Percentiles rank a stretch among this genome's conserved stretches.
These are phyloP conservation scores for Melocanna baccifera DNA, from an alignment of 176 grass and related monocot species.

Conservation along the genomic window DNA sequence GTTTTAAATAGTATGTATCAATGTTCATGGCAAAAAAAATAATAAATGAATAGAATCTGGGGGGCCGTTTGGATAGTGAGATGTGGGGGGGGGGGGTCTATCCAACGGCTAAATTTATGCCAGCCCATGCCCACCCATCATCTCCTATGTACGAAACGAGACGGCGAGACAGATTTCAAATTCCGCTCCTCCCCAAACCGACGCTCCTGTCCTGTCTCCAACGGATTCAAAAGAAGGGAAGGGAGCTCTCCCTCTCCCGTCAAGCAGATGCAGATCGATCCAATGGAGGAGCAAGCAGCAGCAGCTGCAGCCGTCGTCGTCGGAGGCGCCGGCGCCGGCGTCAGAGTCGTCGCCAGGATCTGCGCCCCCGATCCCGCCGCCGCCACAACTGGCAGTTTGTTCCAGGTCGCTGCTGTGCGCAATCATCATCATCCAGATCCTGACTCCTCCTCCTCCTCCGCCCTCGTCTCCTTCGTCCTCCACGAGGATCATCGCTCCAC, in stretches of 20 bases:
- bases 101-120: no score
- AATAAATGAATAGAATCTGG: no score
- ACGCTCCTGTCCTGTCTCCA: neutral
- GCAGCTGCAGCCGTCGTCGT: neutral
- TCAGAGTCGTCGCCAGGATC: conserved; percentile 29
- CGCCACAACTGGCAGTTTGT: neutral
- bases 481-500: neutral
- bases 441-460: neutral
- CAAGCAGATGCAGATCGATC: neutral
- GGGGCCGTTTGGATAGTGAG: no score
- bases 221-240: neutral
- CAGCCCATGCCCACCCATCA: no score
- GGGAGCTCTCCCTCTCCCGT: neutral
- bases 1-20: no score
- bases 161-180: neutral
- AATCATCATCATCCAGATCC: neutral
- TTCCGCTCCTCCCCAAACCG: neutral
- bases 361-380: neutral
- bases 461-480: neutral
- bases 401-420: neutral
- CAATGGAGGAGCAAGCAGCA: neutral
- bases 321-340: neutral
- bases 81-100: no score
- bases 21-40: no score
- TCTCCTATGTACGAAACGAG: no score